Conservation (phyloP, 192 early-diverging fungal genomes). For the Backusella circina region DNA sequence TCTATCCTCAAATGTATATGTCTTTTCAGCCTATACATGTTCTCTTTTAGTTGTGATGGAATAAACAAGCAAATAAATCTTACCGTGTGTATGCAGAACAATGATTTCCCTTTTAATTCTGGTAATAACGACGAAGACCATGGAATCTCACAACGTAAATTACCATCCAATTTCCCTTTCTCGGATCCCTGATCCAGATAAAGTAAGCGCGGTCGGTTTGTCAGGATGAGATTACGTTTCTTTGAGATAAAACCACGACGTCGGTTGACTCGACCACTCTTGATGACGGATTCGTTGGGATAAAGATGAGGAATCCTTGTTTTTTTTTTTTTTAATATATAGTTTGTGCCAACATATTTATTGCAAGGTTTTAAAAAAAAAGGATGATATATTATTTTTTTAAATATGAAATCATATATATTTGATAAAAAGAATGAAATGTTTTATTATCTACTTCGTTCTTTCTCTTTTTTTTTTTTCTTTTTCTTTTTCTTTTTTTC, state of each 20-base stretch:
- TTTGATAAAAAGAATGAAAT: not conserved
- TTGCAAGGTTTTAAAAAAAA: no score
- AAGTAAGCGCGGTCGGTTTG: conserved; percentile 61
- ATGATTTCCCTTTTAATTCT: conserved; percentile 56
- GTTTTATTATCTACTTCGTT: not conserved
- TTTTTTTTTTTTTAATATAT: no score
- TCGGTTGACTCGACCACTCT: conserved; percentile 52
- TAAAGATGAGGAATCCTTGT: conserved; percentile 27
- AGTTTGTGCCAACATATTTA: no score
- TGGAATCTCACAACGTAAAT: conserved; percentile 47
- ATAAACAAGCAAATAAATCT: conserved; percentile 3
- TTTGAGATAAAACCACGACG: conserved; percentile 56
- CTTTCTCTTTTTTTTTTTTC: not conserved
- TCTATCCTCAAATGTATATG: conserved; percentile 54
- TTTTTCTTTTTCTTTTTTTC: not conserved
- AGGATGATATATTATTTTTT: no score
- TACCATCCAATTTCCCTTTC: conserved; percentile 22
- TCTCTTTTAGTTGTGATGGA: not conserved
- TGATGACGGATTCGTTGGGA: conserved; percentile 56
- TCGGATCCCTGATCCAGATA: conserved; percentile 61
- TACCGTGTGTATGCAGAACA: conserved; percentile 63
- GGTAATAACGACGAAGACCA: conserved; percentile 54
- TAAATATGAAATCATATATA: not conserved
- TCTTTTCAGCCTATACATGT: conserved; percentile 38
- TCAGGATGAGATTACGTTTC: conserved; percentile 60